These are phyloP conservation scores for Haplosporangium gracile DNA, from an alignment of 192 early-diverging fungal genomes.

Conservation along the genomic window DNA sequence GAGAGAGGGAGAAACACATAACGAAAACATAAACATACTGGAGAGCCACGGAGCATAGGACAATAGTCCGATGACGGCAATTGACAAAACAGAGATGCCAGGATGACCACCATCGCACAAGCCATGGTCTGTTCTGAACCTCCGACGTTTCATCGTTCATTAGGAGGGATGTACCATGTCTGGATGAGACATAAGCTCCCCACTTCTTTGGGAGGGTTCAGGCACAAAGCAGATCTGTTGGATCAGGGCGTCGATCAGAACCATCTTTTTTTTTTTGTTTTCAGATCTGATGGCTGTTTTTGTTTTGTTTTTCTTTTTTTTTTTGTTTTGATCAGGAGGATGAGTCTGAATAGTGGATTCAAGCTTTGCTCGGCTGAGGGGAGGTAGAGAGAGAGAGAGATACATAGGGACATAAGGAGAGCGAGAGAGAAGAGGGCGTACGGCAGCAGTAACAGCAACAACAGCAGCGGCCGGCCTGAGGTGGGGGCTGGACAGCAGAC, in stretches of 20 bases:
- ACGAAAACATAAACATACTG: background rate
- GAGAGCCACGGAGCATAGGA: background rate
- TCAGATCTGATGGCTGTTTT: constrained; percentile 9
- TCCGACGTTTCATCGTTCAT: constrained; percentile 13
- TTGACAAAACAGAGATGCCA: constrained; percentile 4
- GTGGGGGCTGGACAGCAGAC: background rate
- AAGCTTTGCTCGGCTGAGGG: background rate
- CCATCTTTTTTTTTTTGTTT: background rate
- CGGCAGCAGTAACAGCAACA: background rate
- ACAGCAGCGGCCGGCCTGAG: background rate
- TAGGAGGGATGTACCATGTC: background rate
- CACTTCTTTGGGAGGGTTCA: background rate
- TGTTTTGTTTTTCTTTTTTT: background rate
- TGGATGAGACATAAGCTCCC: constrained; percentile 2
- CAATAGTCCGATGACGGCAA: background rate
- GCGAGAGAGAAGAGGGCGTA: background rate
- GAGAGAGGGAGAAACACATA: background rate
- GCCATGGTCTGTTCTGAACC: constrained; percentile 39
- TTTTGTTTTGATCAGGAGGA: constrained; percentile 1
- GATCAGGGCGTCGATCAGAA: constrained; percentile 1
- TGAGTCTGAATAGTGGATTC: background rate
- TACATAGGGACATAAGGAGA: background rate
- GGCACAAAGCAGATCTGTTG: background rate
- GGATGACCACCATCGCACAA: constrained; percentile 28
- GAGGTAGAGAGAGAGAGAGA: background rate